These are phyloP conservation scores for Ambrosiella beaveri DNA, from an alignment of 2,329 filamentous ascomycete genomes.

Conservation along the genomic window DNA sequence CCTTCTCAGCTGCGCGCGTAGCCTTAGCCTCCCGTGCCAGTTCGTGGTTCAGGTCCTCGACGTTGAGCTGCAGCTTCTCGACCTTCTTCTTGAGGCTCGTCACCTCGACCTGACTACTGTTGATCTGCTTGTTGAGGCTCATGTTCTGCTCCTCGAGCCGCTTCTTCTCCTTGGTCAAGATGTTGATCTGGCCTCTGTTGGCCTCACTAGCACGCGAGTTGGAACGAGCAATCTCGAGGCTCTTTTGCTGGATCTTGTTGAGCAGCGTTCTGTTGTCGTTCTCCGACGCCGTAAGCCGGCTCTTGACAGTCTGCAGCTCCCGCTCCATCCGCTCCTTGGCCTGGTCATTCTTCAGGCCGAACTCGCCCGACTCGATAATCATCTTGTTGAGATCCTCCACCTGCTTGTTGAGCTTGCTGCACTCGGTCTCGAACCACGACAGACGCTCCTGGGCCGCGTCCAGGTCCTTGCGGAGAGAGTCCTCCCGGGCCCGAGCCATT, in stretches of 20 bases:
- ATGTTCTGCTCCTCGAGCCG: constrained; percentile 69
- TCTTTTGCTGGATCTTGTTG: constrained; percentile 95
- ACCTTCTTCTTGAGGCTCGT: constrained; percentile 83
- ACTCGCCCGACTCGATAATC: constrained; percentile 77
- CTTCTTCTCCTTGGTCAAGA: constrained; percentile 66
- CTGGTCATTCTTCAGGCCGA: constrained; percentile 78
- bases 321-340: constrained; percentile 85
- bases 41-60: constrained; percentile 89
- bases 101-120: constrained; percentile 66
- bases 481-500: constrained; percentile 64
- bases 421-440: constrained; percentile 64
- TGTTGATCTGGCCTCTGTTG: constrained; percentile 57
- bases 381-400: constrained; percentile 75
- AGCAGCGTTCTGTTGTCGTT: constrained; percentile 91
- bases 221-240: constrained; percentile 83
- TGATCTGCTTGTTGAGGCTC: constrained; percentile 67
- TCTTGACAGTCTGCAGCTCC: constrained; percentile 80
- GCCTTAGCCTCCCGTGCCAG: constrained; percentile 77
- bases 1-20: constrained; percentile 78
- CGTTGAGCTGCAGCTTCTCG: constrained; percentile 71
- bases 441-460: constrained; percentile 62
- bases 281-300: constrained; percentile 75
- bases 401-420: constrained; percentile 56
- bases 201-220: constrained; percentile 73
- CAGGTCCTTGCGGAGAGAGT: constrained; percentile 60